Evolutionary conservation across 2,329 filamentous ascomycete species (phyloP), one percentile per base, ranked within the genome.

Genomic region (Pseudovirgaria hyperparasitica): DNA sequence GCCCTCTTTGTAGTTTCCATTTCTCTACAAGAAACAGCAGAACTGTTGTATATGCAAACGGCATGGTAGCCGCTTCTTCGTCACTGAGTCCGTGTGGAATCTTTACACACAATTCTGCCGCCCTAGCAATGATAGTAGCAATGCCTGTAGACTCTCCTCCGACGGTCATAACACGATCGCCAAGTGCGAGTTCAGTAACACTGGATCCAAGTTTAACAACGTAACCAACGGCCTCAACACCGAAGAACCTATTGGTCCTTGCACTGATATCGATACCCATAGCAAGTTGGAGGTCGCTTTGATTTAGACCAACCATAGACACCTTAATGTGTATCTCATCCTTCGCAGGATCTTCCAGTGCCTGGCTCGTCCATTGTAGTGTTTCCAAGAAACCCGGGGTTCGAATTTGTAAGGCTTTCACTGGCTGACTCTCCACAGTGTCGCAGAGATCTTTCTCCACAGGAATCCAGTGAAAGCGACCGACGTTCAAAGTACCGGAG

Each of bases 1-100:
- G 22, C 3, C 35, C 36, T 13, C 26, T 27, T 15, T 18, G 6
- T n/a, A 40, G 24, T 5, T 31, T 25, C 3, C 24, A 35, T 9
- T 27, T 23, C 8, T 37, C 25, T 6, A 40, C 22, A 24, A 41
- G 33, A 10, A 25, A 26, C 9, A 31, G 19, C 16, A 31, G 23
- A 9, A 26, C 35, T 3, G 37, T 39, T 24, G 19, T 18, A 27
- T 36, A 36, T 4, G 26, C 28, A 22, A 34, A 11, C 2, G 35
- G 33, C 17, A 39, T 13, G 2, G 33, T 32, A 3, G 35, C 32
- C 3, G 35, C 37, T 3, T 25, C 19, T 11, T 31, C 35, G 12
- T 24, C 27, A 2, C 23, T 19, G 19, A 38, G 23, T 5, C 21
- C 9, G 2, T 27, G 16, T 2, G 31, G 36, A 5, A 38, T 31